Evolutionary conservation across 257 asterid species (phyloP).

Genomic region (Solanum lignicaule): DNA sequence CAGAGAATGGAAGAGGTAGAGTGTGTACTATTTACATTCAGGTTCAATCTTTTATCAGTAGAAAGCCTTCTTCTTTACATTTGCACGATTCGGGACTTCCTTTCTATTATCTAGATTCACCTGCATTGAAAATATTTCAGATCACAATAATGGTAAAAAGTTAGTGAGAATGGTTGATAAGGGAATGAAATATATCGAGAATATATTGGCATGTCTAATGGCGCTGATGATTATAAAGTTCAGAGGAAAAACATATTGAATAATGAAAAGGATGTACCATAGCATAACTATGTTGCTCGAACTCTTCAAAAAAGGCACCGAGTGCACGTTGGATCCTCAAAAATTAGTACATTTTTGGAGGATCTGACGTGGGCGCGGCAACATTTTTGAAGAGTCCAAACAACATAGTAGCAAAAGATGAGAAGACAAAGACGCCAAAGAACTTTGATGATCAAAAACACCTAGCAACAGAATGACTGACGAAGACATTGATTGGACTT

Average conservation of each 20-base stretch:
- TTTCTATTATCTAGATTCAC: conserved; percentile 5
- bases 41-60: conserved; percentile 6
- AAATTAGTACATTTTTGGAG: background rate
- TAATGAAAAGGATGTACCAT: background rate
- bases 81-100: conserved; percentile 5
- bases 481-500: background rate
- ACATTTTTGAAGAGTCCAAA: background rate
- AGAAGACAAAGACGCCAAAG: background rate
- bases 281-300: background rate
- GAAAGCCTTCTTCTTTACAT: conserved; percentile 10
- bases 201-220: background rate
- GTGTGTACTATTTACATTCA: background rate
- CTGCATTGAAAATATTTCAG: conserved; percentile 8
- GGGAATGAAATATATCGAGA: background rate
- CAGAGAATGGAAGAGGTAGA: background rate
- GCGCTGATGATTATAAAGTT: background rate
- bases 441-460: background rate
- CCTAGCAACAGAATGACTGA: background rate
- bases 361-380: background rate
- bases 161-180: background rate
- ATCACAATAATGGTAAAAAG: background rate
- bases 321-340: background rate
- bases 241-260: background rate
- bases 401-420: background rate
- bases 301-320: background rate